Base-by-base conservation (phyloP, 495 filamentous ascomycete species). In the Gamarada debralockiae region DNA sequence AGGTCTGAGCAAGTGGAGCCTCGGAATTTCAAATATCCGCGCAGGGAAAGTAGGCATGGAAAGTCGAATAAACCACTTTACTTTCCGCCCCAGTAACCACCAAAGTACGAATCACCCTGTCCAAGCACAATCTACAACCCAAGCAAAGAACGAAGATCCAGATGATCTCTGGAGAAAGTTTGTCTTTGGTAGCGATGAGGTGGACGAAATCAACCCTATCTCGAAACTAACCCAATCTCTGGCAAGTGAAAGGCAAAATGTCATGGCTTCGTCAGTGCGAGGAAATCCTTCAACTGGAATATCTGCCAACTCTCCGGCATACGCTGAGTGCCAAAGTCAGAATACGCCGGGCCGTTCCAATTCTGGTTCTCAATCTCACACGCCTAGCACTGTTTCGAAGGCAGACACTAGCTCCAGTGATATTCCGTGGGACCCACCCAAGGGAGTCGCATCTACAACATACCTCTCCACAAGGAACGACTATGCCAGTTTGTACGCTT, bases 141-240 rank as follows among this genome's bases (percentile, higher is more conserved):
- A 21, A 7, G 10, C 13, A 25, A 12, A 13, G 3, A 24, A 54
- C 6, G 34, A 52, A 15, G 46, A 56, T 21, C 23, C 33, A 5
- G 53, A 59, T 54, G 53, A 59, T 14, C 25, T 56, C 4, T 63
- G 60, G 60, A 59, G 23, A 23, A 59, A 52, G 34, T 57, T 63
- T 44, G 56, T 63, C 6, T 63, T 63, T 46, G 53, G 53, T 17
- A 50, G 46, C 21, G 41, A 47, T 24, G 29, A 38, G 38, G 27
- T 10, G 27, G 49, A 59, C 15, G 43, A 47, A 31, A 9, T 52
- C 7, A 23, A 48, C 44, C 10, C 17, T 24, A 8, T 31, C n/a
- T 21, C n/a, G 15, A 2, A 2, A n/a, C n/a, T 9, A 40, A n/a
- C 20, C 12, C 20, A 15, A 18, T 8, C 37, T 9, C 37, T 8